A percentile compares a stretch with the other conserved stretches of the same genome.
phyloP scores from a whole-genome alignment of 2,329 filamentous ascomycete genomes.

The Fusarium sp. region DNA sequence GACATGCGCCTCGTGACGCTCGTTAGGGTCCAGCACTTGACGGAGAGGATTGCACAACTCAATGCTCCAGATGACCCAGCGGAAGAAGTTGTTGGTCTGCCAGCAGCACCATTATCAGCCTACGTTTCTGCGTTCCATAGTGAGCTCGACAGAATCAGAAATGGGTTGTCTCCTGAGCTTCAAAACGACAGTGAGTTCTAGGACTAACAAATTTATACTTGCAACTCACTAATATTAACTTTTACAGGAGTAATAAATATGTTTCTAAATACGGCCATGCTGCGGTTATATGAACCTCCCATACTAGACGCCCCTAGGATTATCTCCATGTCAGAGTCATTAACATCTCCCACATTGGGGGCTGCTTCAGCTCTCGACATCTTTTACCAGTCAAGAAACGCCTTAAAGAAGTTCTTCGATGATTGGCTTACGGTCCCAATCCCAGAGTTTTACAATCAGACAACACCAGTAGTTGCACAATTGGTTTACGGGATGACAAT shows the following conservation, averaged over 20 bases:
- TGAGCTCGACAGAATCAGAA: constrained; percentile 55
- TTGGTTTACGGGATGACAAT: constrained; percentile 61
- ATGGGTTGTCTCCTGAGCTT: constrained; percentile 48
- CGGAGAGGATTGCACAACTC: constrained; percentile 58
- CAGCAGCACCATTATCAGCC: constrained; percentile 53
- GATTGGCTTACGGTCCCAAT: constrained; percentile 57
- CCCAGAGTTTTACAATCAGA: constrained; percentile 54
- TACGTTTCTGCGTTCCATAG: constrained; percentile 57
- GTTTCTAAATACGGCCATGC: constrained; percentile 51
- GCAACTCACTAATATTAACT: background rate
- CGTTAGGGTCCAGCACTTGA: constrained; percentile 59
- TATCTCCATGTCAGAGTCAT: constrained; percentile 54
- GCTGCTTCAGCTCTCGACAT: constrained; percentile 57
- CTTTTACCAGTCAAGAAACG: constrained; percentile 59
- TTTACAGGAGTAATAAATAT: constrained; percentile 50
- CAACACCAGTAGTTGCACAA: constrained; percentile 56
- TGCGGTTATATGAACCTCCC: constrained; percentile 60
- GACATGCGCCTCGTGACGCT: constrained; percentile 58
- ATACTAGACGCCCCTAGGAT: constrained; percentile 53
- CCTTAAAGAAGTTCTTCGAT: constrained; percentile 60
- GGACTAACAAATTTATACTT: accelerated
- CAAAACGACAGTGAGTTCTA: constrained; percentile 49
- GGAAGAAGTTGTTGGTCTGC: constrained; percentile 47
- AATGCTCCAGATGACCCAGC: constrained; percentile 48
- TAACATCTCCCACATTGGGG: constrained; percentile 50